Conservation (phyloP, 805 yeast species). For the Wickerhamiella kurtzmanii region DNA sequence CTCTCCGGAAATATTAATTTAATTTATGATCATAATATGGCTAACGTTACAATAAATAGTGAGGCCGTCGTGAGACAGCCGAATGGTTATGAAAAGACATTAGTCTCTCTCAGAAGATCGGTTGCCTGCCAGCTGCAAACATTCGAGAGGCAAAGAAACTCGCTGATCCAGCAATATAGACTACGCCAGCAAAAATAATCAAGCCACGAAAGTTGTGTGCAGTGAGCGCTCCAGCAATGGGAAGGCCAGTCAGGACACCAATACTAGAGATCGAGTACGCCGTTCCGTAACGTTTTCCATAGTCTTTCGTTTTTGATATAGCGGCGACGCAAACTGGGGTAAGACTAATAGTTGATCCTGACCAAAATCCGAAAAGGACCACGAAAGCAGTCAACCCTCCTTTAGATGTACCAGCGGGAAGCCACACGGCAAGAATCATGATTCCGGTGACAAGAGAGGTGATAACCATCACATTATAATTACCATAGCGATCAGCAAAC, state of each 20-base stretch:
- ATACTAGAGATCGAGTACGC: constrained; percentile 37
- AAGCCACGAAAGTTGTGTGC: constrained; percentile 23
- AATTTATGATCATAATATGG: too few species aligned
- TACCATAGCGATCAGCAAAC: constrained; percentile 42
- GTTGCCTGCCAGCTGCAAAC: constrained; percentile 19
- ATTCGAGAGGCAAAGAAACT: constrained; percentile 21
- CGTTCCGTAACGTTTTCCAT: constrained; percentile 59
- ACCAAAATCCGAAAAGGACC: constrained; percentile 23
- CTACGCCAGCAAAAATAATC: constrained; percentile 24
- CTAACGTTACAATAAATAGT: background rate
- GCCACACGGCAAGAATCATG: constrained; percentile 41
- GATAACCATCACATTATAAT: constrained; percentile 41
- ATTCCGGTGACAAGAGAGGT: constrained; percentile 33
- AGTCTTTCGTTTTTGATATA: constrained; percentile 45
- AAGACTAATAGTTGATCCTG: constrained; percentile 36
- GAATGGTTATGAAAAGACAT: too few species aligned
- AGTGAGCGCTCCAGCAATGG: constrained; percentile 28
- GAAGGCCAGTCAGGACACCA: constrained; percentile 28
- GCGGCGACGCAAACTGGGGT: constrained; percentile 59
- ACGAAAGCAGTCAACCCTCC: constrained; percentile 46
- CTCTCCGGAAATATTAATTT: background rate
- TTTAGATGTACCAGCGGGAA: constrained; percentile 36
- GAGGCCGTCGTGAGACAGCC: too few species aligned
- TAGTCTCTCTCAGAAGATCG: constrained; percentile 3
- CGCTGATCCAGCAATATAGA: constrained; percentile 20